phyloP scores from a whole-genome alignment of 78 protist species.

The Dictyostelium citrinum region DNA sequence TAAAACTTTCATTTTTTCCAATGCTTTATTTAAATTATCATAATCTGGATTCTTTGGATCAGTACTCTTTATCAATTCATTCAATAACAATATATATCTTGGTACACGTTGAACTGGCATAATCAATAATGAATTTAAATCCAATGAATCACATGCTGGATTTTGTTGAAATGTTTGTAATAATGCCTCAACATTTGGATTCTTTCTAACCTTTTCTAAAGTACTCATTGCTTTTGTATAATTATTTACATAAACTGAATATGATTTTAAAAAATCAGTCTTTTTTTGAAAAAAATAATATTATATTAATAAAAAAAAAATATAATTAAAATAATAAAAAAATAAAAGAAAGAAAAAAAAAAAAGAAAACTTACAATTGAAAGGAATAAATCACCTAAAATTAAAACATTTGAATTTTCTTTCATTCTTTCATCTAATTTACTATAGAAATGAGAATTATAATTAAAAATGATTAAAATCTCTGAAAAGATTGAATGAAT shows the following conservation, averaged over 20 bases:
- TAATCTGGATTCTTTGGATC: slow-evolving; percentile 18
- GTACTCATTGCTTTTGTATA: slow-evolving; percentile 51
- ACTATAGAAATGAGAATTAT: slow-evolving; percentile 46
- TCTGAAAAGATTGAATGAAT: slow-evolving; percentile 57
- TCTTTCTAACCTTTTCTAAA: slow-evolving; percentile 49
- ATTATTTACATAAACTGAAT: slow-evolving; percentile 48
- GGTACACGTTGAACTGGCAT: slow-evolving; percentile 75
- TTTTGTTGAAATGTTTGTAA: slow-evolving; percentile 4
- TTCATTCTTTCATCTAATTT: slow-evolving; percentile 50
- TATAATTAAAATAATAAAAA: not conserved
- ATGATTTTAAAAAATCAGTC: slow-evolving; percentile 62
- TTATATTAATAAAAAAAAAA: not conserved
- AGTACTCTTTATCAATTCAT: slow-evolving; percentile 19
- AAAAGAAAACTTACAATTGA: slow-evolving; percentile 20
- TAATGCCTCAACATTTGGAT: slow-evolving; percentile 6
- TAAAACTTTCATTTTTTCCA: slow-evolving; percentile 42
- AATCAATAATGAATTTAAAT: slow-evolving; percentile 31
- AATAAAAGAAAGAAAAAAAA: no score
- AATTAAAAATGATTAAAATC: slow-evolving; percentile 61
- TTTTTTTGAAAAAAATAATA: not conserved
- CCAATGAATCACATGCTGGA: slow-evolving; percentile 54
- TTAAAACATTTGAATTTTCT: not conserved
- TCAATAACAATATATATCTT: slow-evolving; percentile 40
- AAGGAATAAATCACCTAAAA: slow-evolving; percentile 43
- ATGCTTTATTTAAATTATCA: slow-evolving; percentile 12